Base-by-base conservation (phyloP, 495 filamentous ascomycete species). In the Daldinia childiae region DNA sequence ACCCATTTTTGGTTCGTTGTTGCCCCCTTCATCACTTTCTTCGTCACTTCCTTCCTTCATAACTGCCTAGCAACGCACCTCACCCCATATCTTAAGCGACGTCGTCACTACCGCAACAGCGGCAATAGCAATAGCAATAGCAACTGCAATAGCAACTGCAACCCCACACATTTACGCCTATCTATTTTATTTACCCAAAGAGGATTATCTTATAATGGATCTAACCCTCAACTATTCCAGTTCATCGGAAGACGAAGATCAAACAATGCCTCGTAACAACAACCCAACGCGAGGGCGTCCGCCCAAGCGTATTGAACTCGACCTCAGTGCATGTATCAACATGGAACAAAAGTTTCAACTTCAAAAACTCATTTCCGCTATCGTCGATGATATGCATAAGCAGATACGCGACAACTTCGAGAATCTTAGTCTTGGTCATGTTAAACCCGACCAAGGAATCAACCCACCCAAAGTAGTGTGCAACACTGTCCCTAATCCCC, bases 371-470 rank as follows among this genome's bases (percentile, higher is more conserved):
- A 66, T 87, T 52, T 64, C 62, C 59, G 77, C 74, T 29, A 80
- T 84, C 59, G 83, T 79, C 32, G 85, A 87, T 26, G 74, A 77
- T 1, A 87, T 89, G 79, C 79, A 82, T 41, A 81, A 76, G 62
- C 81, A 82, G 26, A 75, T 87, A 45, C 74, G 69, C 43, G 78
- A 82, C 19, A 79, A 76, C 54, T 88, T 87, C 34, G 85, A 87
- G 60, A 59, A 75, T 0, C 68, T 81, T 6, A 69, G 74, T 3
- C 61, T 71, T 26, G 26, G 9, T 7, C 36, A 59, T 9, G 36
- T 76, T 29, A 30, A 62, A 8, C 48, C 69, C 11, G 62, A 62
- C 34, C 58, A 71, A 32, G 76, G 76, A 36, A 74, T 78, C 24
- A 55, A 66, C 19, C 43, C 76, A 6, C 74, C 71, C 43, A 72